These are phyloP conservation scores for Cytauxzoon felis DNA, from an alignment of 169 alveolate genomes.

Conservation along the genomic window DNA sequence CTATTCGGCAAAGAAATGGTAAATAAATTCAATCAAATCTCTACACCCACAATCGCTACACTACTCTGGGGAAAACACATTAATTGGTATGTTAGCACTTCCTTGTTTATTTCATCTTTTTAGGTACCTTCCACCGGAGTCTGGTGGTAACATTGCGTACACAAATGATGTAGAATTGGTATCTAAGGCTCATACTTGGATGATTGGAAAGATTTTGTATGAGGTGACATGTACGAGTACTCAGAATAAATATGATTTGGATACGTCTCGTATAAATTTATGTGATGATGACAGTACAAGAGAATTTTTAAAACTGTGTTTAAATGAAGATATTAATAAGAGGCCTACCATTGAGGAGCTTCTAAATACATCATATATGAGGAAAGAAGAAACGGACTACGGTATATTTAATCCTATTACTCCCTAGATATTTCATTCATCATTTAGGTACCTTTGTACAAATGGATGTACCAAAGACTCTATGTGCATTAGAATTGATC, in stretches of 20 bases:
- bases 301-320: constrained; percentile 38
- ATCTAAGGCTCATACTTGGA: constrained; percentile 63
- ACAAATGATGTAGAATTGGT: constrained; percentile 30
- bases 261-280: constrained; percentile 21
- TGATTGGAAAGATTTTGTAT: constrained; percentile 60
- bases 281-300: constrained; percentile 45
- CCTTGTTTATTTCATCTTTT: constrained; percentile 8
- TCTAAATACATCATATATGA: constrained; percentile 29
- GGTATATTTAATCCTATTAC: constrained; percentile 12
- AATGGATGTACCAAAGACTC: constrained; percentile 48
- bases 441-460: constrained; percentile 45
- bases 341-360: constrained; percentile 55
- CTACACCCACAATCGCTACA: constrained; percentile 43
- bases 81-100: constrained; percentile 27
- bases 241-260: constrained; percentile 19
- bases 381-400: constrained; percentile 33
- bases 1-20: constrained; percentile 6
- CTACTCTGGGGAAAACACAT: constrained; percentile 56
- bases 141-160: constrained; percentile 34
- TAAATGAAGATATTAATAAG: constrained; percentile 1
- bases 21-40: constrained; percentile 11
- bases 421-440: not conserved
- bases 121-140: constrained; percentile 69
- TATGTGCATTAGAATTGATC: constrained; percentile 60
- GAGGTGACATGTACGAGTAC: constrained; percentile 46